Evolutionary conservation across 2,329 filamentous ascomycete genomes (phyloP), one percentile per base, ranked within the genome.

Genomic region (Talaromyces albobiverticillius): DNA sequence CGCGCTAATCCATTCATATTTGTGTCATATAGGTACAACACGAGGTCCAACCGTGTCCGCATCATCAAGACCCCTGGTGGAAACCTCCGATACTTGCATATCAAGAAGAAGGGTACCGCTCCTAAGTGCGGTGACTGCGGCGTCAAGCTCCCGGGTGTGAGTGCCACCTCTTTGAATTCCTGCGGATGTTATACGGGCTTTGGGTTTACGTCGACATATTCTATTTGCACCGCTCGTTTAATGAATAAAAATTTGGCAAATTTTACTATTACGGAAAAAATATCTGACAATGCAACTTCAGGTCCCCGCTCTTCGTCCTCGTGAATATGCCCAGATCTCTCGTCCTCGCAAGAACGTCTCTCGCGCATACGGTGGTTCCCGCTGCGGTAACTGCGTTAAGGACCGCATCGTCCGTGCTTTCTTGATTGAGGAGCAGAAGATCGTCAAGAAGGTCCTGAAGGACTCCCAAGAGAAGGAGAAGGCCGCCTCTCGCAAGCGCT

Each of bases 361-460:
- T 83, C 91, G 94, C 71, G 92, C 94, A 72, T 99, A 99, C 78
- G 92, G 94, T 78, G 94, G 94, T 74, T 96, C 92, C 71, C 90
- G 94, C 85, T 99, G 94, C 84, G 91, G 89, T 75, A 94, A 90
- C 85, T 99, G 94, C 79, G 94, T 99, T 68, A 92, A 93, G 79
- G 94, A 99, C 83, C 89, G 94, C 70, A 90, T 99, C 68, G 90
- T 96, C 68, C 90, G 94, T 69, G 94, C 94, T 63, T 99, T 99
- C 88, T 82, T 99, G 77, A 97, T 99, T 66, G 95, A 99, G 84
- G 94, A 99, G 87, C 94, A 99, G 85, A 99, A 99, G 90, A 97
- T 99, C 71, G 94, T 99, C 80, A 99, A 99, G 91, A 99, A 99
- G 90, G 94, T 99, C 71, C 86, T 97, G 77, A 96, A 96, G 89